phyloP scores from a whole-genome alignment of 2,329 filamentous ascomycete genomes.

The Dactylonectria estremocensis region DNA sequence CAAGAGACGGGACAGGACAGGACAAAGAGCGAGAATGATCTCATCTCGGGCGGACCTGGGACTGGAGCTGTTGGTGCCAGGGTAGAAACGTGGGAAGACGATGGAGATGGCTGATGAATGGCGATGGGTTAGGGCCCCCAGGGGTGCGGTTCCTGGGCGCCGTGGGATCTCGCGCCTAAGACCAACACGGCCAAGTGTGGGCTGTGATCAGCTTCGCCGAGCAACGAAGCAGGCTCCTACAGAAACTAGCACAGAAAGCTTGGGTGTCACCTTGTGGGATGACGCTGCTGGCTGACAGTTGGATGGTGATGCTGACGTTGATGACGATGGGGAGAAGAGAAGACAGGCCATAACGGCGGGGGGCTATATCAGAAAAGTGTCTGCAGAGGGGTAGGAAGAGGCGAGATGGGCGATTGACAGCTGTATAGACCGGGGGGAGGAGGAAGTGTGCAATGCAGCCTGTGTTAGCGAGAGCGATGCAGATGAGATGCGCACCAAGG shows the following conservation, averaged over 20 bases:
- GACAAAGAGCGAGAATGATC: not conserved
- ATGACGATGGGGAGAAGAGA: not conserved
- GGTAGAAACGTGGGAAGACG: constrained; percentile 19
- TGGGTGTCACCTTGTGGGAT: not conserved
- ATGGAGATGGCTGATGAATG: constrained; percentile 23
- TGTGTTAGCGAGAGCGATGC: not conserved
- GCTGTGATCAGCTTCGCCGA: constrained; percentile 5
- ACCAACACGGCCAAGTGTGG: constrained; percentile 23
- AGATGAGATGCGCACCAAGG: not conserved
- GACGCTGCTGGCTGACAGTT: constrained; percentile 1
- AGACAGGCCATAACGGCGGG: not conserved
- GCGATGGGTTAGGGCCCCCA: constrained; percentile 24
- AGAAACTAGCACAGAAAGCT: not conserved
- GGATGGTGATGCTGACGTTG: constrained; percentile 7
- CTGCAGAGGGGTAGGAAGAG: not conserved
- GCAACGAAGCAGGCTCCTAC: not conserved
- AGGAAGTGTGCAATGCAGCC: not conserved
- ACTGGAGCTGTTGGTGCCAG: constrained; percentile 13
- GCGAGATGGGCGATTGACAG: not conserved
- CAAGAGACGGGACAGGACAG: no score
- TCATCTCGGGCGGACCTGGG: constrained; percentile 12
- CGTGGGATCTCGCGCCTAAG: constrained; percentile 26
- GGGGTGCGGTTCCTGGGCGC: constrained; percentile 26
- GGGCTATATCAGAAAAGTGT: not conserved
- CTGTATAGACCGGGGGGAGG: not conserved